Conservation (phyloP, 805 yeast genomes). For the Saccharomycopsis sp. region DNA sequence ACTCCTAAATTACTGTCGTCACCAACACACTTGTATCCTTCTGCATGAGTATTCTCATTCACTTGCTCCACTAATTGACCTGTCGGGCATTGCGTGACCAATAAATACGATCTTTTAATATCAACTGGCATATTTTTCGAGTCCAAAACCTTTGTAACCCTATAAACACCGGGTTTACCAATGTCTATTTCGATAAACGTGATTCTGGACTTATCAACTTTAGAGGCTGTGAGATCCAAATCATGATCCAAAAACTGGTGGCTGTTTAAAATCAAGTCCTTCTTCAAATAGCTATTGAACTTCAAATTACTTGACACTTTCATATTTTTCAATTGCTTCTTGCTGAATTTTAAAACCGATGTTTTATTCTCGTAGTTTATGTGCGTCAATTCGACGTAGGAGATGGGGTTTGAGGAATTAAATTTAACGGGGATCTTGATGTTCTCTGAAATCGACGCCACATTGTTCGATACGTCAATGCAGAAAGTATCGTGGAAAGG, state of each 20-base stretch:
- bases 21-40: slow-evolving; percentile 55
- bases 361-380: slow-evolving; percentile 45
- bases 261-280: slow-evolving; percentile 24
- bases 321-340: slow-evolving; percentile 43
- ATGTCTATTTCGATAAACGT: slow-evolving; percentile 54
- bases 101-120: slow-evolving; percentile 51
- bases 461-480: slow-evolving; percentile 32
- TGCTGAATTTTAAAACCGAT: slow-evolving; percentile 46
- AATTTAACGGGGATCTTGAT: slow-evolving; percentile 64
- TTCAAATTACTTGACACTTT: slow-evolving; percentile 18
- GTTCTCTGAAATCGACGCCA: slow-evolving; percentile 25
- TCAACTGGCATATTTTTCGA: slow-evolving; percentile 53
- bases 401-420: slow-evolving; percentile 72
- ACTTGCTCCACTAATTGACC: slow-evolving; percentile 41
- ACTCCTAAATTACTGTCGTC: slow-evolving; percentile 46
- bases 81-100: slow-evolving; percentile 72
- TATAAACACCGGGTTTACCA: slow-evolving; percentile 68
- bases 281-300: slow-evolving; percentile 9
- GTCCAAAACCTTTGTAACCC: slow-evolving; percentile 62
- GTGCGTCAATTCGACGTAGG: slow-evolving; percentile 56
- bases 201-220: slow-evolving; percentile 17
- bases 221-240: slow-evolving; percentile 2
- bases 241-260: slow-evolving; percentile 23
- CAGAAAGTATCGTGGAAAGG: slow-evolving; percentile 68
- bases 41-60: neutral